These are phyloP conservation scores for Tetrapyrgos nigripes DNA, from an alignment of 1,284 basidiomycete genomes.

Conservation along the genomic window DNA sequence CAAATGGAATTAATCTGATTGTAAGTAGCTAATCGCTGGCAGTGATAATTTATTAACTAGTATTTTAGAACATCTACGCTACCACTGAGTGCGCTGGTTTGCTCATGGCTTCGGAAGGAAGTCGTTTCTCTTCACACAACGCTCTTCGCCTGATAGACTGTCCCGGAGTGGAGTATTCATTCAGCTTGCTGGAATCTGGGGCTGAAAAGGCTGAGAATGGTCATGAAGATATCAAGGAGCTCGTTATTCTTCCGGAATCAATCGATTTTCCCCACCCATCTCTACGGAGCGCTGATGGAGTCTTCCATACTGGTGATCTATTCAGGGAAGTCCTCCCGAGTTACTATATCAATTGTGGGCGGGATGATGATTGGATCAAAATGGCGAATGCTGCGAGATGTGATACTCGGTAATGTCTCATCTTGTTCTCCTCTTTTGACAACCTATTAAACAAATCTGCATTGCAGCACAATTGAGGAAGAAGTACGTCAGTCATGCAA, in stretches of 20 bases:
- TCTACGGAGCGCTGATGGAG: conserved; percentile 31
- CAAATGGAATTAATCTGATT: neutral
- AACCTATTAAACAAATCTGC: neutral
- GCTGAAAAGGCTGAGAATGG: neutral
- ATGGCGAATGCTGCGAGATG: conserved; percentile 30
- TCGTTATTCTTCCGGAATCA: conserved; percentile 30
- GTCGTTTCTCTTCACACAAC: neutral
- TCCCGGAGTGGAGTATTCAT: no score
- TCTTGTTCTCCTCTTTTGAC: neutral
- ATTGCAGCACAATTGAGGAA: conserved; percentile 10
- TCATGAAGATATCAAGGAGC: conserved; percentile 23
- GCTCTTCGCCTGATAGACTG: neutral
- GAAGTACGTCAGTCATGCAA: conserved; percentile 1
- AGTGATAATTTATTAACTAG: neutral
- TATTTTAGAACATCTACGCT: neutral
- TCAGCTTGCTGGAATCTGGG: neutral
- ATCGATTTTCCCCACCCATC: conserved; percentile 32
- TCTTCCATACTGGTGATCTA: conserved; percentile 33
- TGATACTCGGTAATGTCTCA: conserved; percentile 28
- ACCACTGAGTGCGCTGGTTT: conserved; percentile 1
- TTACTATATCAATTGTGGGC: conserved; percentile 30
- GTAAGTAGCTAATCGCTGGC: neutral
- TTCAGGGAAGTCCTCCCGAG: conserved; percentile 34
- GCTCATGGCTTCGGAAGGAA: neutral
- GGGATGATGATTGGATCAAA: conserved; percentile 35